These are phyloP conservation scores for Phlyctochytrium bullatum DNA, from an alignment of 192 early-diverging fungal genomes.

Conservation along the genomic window DNA sequence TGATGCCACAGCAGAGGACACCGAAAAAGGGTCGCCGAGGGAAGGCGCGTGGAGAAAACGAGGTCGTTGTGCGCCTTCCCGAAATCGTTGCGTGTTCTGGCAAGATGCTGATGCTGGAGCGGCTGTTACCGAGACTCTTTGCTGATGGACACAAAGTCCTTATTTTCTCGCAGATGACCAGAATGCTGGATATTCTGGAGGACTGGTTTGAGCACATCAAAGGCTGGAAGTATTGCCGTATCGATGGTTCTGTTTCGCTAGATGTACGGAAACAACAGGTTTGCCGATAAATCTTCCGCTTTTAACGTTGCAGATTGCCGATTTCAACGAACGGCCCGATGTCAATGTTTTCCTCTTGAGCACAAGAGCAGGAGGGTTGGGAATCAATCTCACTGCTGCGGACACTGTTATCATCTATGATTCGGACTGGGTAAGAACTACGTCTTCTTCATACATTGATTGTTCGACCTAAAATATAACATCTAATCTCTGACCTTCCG, in stretches of 20 bases:
- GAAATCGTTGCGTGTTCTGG: slow-evolving; percentile 70
- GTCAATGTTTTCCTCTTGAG: slow-evolving; percentile 78
- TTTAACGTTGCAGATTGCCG: slow-evolving; percentile 32
- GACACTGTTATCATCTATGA: slow-evolving; percentile 97
- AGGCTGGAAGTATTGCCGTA: slow-evolving; percentile 35
- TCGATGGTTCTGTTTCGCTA: slow-evolving; percentile 47
- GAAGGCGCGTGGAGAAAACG: slow-evolving; percentile 1
- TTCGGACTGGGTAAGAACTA: slow-evolving; percentile 76
- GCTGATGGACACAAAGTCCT: slow-evolving; percentile 85
- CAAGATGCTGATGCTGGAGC: slow-evolving; percentile 84
- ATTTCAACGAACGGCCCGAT: slow-evolving; percentile 43
- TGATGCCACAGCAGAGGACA: too few species aligned
- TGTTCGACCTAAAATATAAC: slow-evolving; percentile 7
- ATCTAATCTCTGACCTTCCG: slow-evolving; percentile 11
- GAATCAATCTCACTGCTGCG: slow-evolving; percentile 93
- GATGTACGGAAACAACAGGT: slow-evolving; percentile 41
- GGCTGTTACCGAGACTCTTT: slow-evolving; percentile 76
- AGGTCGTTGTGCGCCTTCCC: slow-evolving; percentile 24
- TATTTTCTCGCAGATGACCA: slow-evolving; percentile 91
- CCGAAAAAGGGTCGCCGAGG: too few species aligned
- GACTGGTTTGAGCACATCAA: slow-evolving; percentile 33
- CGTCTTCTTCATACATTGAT: background rate
- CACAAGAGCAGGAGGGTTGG: slow-evolving; percentile 92
- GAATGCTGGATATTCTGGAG: slow-evolving; percentile 84
- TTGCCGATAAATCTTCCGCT: background rate